Evolutionary conservation across 2,329 filamentous ascomycete species (phyloP).

Genomic region (Cadophora sp.): DNA sequence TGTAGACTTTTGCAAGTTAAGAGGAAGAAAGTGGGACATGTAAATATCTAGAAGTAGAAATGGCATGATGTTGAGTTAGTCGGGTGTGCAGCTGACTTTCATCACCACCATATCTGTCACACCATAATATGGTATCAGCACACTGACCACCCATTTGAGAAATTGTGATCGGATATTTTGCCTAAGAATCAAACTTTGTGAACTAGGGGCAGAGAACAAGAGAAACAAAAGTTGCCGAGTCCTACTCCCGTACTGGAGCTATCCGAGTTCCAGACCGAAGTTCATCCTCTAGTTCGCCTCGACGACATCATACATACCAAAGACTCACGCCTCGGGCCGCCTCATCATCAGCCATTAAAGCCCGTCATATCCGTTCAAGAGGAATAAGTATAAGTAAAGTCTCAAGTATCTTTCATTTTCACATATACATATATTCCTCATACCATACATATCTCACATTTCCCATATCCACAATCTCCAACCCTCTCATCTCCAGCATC

Average conservation of each 20-base stretch:
- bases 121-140: background rate
- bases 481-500: no score
- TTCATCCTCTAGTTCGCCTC: conserved; percentile 21
- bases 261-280: conserved; percentile 14
- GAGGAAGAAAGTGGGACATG: conserved; percentile 8
- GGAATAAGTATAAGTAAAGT: conserved; percentile 3
- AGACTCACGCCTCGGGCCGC: conserved; percentile 1
- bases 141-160: background rate
- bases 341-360: conserved; percentile 2
- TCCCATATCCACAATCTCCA: no score
- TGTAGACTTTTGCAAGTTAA: conserved; percentile 16
- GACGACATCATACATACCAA: conserved; percentile 21
- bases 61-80: conserved; percentile 2
- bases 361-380: background rate
- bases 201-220: background rate
- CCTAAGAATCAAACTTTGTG: background rate
- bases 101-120: background rate
- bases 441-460: no score
- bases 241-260: background rate
- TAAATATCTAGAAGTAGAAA: conserved; percentile 26
- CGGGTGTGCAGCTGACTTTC: background rate
- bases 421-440: background rate
- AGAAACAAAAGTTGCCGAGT: background rate
- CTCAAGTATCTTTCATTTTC: background rate
- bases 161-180: background rate